phyloP scores from a whole-genome alignment of 1,139 yeast genomes.

The Spathaspora sp. region DNA sequence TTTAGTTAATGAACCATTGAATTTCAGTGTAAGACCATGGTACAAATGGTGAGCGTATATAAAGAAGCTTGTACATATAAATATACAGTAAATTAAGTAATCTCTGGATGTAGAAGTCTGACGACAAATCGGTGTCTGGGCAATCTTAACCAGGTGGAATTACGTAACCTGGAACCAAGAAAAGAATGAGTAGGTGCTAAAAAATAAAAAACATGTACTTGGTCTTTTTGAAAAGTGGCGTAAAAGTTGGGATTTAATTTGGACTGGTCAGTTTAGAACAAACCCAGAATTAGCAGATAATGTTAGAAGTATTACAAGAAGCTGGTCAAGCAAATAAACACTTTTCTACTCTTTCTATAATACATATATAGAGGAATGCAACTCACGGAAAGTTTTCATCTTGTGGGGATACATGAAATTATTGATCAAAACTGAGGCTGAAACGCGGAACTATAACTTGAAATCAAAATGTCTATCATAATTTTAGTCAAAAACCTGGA shows the following conservation, averaged over 20 bases:
- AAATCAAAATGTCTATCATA: neutral
- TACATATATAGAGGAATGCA: neutral
- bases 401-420: neutral
- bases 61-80: conserved; percentile 1
- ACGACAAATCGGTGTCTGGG: too few relatives aligned
- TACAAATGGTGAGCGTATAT: conserved; percentile 38
- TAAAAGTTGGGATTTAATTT: neutral
- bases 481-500: neutral
- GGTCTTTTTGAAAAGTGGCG: neutral
- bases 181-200: neutral
- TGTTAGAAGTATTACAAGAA: neutral
- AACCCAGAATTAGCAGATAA: neutral
- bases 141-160: neutral
- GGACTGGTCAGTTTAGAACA: neutral
- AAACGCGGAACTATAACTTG: neutral
- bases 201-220: neutral
- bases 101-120: neutral
- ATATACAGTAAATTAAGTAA: neutral
- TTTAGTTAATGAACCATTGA: conserved; percentile 47
- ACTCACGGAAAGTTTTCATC: neutral
- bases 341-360: too few relatives aligned
- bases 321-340: too few relatives aligned
- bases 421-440: neutral
- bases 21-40: conserved; percentile 42
- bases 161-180: neutral